Base-by-base conservation (phyloP, 2,329 filamentous ascomycete species). In the Lachnellula suecica region DNA sequence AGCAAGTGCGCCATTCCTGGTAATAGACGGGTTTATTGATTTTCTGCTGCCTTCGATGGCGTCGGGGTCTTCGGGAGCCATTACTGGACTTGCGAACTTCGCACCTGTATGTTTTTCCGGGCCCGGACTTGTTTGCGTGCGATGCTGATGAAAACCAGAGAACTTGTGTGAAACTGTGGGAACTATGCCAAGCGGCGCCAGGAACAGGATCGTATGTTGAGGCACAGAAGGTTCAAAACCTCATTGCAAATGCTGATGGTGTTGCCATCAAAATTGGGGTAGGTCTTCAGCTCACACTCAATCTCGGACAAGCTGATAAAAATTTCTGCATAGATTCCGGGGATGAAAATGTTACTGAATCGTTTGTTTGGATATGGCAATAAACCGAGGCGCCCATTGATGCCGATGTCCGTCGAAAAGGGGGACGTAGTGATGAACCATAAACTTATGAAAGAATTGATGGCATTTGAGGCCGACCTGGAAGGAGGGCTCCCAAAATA, bases 21-120 rank as follows among this genome's bases (percentile, higher is more conserved):
- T 59, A 10, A 60, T 66, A 41, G 63, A 58, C 42, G 64, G 64
- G 10, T 65, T 65, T 52, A 64, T 64, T 22, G 64, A 66, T 46
- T 59, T 66, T 42, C 46, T 66, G 19, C 47, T 65, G n/a, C 64
- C 64, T 3, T 63, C 60, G 6, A 53, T 66, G 7, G 41, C 59
- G 1, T 51, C 50, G 10, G 63, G 63, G 17, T 41, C 42, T 27
- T 45, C 53, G 7, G 56, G 56, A 17, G 53, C 56, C 23, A 57
- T 58, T 29, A 56, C 38, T 34, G 47, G 47, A 17, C 31, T 56
- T 19, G 40, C 56, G 9, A 58, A 56, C 29, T 48, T 58, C 43
- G 56, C 56, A 27, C 56, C 56, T 20, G 47, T 54, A 43, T 4
- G n/a, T n/a, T n/a, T n/a, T n/a, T n/a, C n/a, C n/a, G n/a, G n/a